Conservation (phyloP, 371 early-diverging fungal species). For the Lichtheimia ornata region DNA sequence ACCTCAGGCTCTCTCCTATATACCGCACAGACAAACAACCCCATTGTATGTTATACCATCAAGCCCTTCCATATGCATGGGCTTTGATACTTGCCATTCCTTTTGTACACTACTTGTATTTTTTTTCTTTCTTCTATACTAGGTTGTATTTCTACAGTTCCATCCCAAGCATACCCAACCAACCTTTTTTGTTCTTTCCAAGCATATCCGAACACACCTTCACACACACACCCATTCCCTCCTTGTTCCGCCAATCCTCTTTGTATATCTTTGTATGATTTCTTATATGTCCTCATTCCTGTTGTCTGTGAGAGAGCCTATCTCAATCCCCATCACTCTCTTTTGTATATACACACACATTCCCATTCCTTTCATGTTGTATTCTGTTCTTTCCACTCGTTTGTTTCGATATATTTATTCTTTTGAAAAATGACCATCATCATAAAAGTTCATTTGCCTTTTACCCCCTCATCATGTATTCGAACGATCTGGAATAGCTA, state of each 20-base stretch:
- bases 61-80: background rate
- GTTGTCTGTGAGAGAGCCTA: background rate
- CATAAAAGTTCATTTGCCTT: background rate
- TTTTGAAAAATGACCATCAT: background rate
- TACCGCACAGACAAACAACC: slow-evolving; percentile 1
- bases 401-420: background rate
- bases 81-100: slow-evolving; percentile 5
- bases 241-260: background rate
- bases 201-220: background rate
- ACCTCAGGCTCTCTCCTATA: background rate
- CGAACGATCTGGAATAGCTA: too few species aligned
- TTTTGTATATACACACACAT: slow-evolving; percentile 1
- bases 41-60: background rate
- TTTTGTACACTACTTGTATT: slow-evolving; percentile 9
- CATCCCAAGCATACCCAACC: background rate
- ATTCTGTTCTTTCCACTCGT: background rate
- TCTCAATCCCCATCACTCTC: background rate
- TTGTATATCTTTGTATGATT: background rate
- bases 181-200: background rate
- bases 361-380: background rate
- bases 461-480: too few species aligned
- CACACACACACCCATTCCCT: background rate
- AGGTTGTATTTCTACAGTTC: slow-evolving; percentile 8
- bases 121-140: background rate
- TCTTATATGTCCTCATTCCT: background rate